Base-by-base conservation (phyloP, 371 early-diverging fungal species). In the Circinella minor region DNA sequence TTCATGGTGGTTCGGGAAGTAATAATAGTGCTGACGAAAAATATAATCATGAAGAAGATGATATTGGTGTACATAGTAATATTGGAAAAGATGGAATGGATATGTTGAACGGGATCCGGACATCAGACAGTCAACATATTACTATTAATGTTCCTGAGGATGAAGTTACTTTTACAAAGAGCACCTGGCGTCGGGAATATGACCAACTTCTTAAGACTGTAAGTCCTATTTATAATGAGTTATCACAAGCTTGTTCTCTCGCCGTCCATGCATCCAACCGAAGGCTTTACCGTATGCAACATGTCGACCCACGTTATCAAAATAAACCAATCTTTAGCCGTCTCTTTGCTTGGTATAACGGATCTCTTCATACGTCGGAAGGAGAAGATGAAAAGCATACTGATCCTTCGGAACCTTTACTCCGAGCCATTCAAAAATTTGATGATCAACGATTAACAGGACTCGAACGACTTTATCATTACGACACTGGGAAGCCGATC, bases 271-370 rank as follows among this genome's bases (percentile, higher is more conserved):
- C 78, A 46, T 70, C 80, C 6, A 71, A 75, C 11, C 70, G 73
- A 49, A 67, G 80, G 27, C 68, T 84, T 10, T 55, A 75, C n/a
- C 71, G 71, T 3, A 55, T 81, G 36, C 81, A 81, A 43, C 46
- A 63, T 14, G 65, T 79, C 60, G 84, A 83, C 49, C 77, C 78
- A 36, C 72, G 79, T 6, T 77, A 70, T 39, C 71, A 79, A 62
- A 63, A 75, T 49, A 74, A 67, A 36, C 84, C 84, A 0, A 77
- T 66, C 18, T 55, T 81, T 34, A 79, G 75, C 62, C 67, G 74
- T 13, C 71, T 72, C 14, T 73, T 77, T 34, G 51, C 51, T 13
- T 51, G 14, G 14, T 5, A 51, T n/a, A 51, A 9, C 1, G 15
- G 15, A 51, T 1, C 51, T 5, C 51, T 8, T 15, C 51, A 13